Conservation (phyloP, 139 green algal genomes). For the Chlorella ohadii region DNA sequence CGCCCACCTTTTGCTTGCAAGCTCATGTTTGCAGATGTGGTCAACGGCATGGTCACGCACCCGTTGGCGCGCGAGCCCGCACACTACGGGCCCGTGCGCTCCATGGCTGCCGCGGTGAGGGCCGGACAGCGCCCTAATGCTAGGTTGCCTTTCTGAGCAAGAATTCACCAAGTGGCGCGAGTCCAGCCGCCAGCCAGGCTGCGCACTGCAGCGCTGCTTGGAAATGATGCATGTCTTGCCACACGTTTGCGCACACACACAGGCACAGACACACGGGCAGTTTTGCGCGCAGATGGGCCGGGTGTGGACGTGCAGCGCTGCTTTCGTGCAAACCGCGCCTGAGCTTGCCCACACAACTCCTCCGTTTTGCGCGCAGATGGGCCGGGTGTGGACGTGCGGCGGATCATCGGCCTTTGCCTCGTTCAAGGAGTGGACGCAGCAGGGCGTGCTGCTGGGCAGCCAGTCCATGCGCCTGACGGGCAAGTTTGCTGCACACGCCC, state of each 20-base stretch:
- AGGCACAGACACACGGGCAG: no score
- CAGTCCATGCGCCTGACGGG: constrained; percentile 42
- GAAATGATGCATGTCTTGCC: no score
- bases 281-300: background rate
- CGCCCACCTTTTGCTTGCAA: background rate
- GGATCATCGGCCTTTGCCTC: constrained; percentile 27
- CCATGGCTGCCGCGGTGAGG: constrained; percentile 29
- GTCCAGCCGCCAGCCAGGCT: no score
- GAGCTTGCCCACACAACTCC: no score
- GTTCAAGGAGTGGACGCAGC: constrained; percentile 51
- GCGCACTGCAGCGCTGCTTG: no score
- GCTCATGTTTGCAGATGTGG: background rate
- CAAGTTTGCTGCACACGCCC: background rate
- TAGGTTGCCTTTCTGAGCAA: no score
- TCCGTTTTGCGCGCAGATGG: background rate
- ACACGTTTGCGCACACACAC: no score
- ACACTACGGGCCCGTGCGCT: constrained; percentile 48
- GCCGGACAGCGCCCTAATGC: no score
- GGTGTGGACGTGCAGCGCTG: constrained; percentile 55
- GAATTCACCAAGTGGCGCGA: no score
- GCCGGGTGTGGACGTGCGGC: constrained; percentile 53
- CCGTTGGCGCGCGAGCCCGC: constrained; percentile 7
- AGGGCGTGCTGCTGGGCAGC: constrained; percentile 10
- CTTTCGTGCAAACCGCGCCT: no score
- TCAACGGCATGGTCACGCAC: constrained; percentile 12